These are phyloP conservation scores for Cyathus striatus DNA, from an alignment of 768 basidiomycete genomes.

Conservation along the genomic window DNA sequence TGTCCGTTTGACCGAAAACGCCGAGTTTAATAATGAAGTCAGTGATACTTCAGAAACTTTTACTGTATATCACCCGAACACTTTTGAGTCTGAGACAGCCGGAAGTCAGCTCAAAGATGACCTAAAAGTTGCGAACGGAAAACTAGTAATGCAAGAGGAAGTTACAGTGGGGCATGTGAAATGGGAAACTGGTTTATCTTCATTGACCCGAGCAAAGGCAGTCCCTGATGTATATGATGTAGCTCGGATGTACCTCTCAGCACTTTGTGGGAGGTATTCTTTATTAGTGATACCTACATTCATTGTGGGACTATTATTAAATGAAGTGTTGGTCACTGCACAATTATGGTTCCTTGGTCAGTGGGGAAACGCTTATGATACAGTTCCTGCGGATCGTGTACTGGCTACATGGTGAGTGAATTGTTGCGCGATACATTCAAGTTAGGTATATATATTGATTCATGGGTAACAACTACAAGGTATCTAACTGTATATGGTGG, in stretches of 20 bases:
- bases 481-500: too few relatives aligned
- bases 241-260: conserved; percentile 27
- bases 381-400: conserved; percentile 22
- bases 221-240: conserved; percentile 15
- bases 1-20: background rate
- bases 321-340: background rate
- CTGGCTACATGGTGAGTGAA: conserved; percentile 31
- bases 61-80: too few relatives aligned
- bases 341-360: background rate
- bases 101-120: background rate
- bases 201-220: background rate
- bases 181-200: background rate
- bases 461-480: too few relatives aligned
- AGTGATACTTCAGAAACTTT: too few relatives aligned
- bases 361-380: background rate
- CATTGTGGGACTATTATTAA: background rate
- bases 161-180: background rate
- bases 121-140: background rate
- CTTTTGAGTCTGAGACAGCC: background rate
- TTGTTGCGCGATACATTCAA: too few relatives aligned
- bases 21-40: background rate
- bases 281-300: conserved; percentile 25
- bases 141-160: background rate
- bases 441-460: too few relatives aligned
- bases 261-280: conserved; percentile 25